These are phyloP conservation scores for Daedaleopsis sinensis DNA, from an alignment of 768 basidiomycete species.

Conservation along the genomic window DNA sequence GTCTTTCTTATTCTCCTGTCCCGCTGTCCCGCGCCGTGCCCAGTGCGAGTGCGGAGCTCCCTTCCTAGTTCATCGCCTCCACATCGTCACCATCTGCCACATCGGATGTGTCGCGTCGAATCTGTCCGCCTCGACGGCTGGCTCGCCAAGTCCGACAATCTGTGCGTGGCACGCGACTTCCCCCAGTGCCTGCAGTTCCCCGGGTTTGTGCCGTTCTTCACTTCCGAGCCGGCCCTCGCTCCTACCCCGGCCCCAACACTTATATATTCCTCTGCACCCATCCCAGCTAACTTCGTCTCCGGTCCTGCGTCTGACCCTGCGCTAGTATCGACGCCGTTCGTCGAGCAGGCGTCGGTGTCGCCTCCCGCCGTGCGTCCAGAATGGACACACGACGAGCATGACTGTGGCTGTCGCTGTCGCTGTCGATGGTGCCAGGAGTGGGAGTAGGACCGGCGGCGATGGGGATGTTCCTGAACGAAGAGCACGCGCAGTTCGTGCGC, in stretches of 20 bases:
- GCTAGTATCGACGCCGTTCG: background rate
- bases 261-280: background rate
- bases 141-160: slow-evolving; percentile 7
- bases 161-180: slow-evolving; percentile 20
- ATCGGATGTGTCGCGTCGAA: too few relatives aligned
- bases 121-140: background rate
- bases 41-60: too few relatives aligned
- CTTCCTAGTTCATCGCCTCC: background rate
- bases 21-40: background rate
- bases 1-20: background rate
- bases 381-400: background rate
- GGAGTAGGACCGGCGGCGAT: background rate
- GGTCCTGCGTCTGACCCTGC: background rate
- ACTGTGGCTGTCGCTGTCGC: background rate
- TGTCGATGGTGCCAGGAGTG: background rate
- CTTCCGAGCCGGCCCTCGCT: background rate
- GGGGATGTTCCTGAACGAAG: slow-evolving; percentile 12
- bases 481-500: slow-evolving; percentile 18
- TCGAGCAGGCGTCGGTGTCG: background rate
- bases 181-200: slow-evolving; percentile 18
- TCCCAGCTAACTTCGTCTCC: background rate
- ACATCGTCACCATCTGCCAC: background rate
- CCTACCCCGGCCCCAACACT: background rate
- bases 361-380: background rate
- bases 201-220: slow-evolving; percentile 9